These are phyloP conservation scores for Apiotrichum gracile DNA, from an alignment of 1,284 basidiomycete species.

Conservation along the genomic window DNA sequence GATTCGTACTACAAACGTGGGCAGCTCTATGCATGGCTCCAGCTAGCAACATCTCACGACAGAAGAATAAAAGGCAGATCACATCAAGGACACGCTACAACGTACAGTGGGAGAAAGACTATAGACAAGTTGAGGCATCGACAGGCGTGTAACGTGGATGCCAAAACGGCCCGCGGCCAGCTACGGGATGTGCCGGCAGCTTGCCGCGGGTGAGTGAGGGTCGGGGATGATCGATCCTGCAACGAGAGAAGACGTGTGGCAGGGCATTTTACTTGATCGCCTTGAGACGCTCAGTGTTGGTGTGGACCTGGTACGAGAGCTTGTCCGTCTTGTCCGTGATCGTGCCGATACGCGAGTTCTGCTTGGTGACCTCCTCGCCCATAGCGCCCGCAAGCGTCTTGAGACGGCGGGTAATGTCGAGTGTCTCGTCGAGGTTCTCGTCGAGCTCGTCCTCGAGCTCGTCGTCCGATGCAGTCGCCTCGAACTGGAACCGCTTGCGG, in stretches of 20 bases:
- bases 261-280: conserved; percentile 39
- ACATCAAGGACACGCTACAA: neutral
- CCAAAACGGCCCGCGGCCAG: too few relatives aligned
- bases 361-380: conserved; percentile 46
- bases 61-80: neutral
- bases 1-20: too few relatives aligned
- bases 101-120: neutral
- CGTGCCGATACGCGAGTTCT: conserved; percentile 43
- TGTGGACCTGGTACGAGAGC: conserved; percentile 44
- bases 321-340: conserved; percentile 49
- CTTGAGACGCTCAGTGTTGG: conserved; percentile 46
- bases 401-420: conserved; percentile 70
- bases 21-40: too few relatives aligned
- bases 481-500: conserved; percentile 74
- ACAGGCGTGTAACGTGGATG: neutral
- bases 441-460: conserved; percentile 76
- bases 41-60: too few relatives aligned
- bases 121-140: neutral
- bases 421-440: conserved; percentile 84
- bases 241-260: too few relatives aligned
- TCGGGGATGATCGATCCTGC: too few relatives aligned
- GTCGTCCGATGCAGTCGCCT: conserved; percentile 91
- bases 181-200: too few relatives aligned
- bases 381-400: conserved; percentile 72
- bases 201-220: too few relatives aligned